phyloP scores from a whole-genome alignment of 352 stramenopile genomes.

The Peronospora belbahrii region DNA sequence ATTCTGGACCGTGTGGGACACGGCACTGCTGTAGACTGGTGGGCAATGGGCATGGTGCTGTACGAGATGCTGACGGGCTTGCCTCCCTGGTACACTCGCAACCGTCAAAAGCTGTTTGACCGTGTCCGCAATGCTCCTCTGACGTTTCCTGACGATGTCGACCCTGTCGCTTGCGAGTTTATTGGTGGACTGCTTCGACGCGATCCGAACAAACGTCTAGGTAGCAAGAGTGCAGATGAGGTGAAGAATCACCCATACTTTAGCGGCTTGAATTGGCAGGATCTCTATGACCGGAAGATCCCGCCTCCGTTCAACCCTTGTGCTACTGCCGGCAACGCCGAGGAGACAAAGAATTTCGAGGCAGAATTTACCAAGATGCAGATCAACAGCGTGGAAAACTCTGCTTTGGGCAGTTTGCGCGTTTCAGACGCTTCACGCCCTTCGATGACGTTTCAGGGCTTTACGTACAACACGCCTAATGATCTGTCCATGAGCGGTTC shows the following conservation, averaged over 20 bases:
- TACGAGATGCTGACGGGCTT: slow-evolving; percentile 93
- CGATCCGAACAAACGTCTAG: slow-evolving; percentile 72
- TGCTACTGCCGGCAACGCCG: slow-evolving; percentile 39
- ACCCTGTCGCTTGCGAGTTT: slow-evolving; percentile 60
- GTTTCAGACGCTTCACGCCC: slow-evolving; percentile 70
- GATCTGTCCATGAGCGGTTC: slow-evolving; percentile 72
- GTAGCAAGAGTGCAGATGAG: slow-evolving; percentile 66
- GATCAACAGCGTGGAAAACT: slow-evolving; percentile 81
- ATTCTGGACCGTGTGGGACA: slow-evolving; percentile 86
- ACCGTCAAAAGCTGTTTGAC: slow-evolving; percentile 89
- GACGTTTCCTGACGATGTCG: slow-evolving; percentile 84
- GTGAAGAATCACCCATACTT: slow-evolving; percentile 86
- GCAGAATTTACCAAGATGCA: slow-evolving; percentile 87
- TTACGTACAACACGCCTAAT: slow-evolving; percentile 87
- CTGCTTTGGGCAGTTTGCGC: slow-evolving; percentile 46
- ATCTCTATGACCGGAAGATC: slow-evolving; percentile 79
- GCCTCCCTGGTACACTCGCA: slow-evolving; percentile 89
- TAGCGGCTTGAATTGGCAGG: slow-evolving; percentile 69
- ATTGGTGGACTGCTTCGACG: slow-evolving; percentile 77
- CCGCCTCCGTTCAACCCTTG: slow-evolving; percentile 83
- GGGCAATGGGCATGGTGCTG: slow-evolving; percentile 88
- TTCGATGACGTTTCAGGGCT: slow-evolving; percentile 86
- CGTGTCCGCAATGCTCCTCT: slow-evolving; percentile 82
- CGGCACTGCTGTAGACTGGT: slow-evolving; percentile 90
- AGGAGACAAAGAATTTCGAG: slow-evolving; percentile 88